Evolutionary conservation across 345 rosid genomes (phyloP).

Genomic region (Eucalyptus curtisii): DNA sequence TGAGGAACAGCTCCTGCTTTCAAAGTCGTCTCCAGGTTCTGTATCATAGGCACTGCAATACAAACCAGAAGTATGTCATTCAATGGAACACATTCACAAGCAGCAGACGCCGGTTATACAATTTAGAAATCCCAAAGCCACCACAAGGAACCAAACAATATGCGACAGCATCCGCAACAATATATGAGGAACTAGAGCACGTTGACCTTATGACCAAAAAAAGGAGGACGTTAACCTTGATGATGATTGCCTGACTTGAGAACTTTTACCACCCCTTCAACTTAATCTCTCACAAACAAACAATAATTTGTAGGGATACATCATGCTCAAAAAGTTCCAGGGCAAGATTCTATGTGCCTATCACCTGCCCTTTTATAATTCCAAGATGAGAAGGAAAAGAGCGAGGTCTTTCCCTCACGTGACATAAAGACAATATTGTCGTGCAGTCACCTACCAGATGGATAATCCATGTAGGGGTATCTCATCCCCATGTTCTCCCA

Average conservation of each 20-base stretch:
- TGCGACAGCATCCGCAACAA: background rate
- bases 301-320: background rate
- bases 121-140: background rate
- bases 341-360: background rate
- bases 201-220: background rate
- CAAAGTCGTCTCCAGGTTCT: slow-evolving; percentile 66
- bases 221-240: background rate
- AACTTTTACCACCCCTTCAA: background rate
- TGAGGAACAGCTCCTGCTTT: slow-evolving; percentile 85
- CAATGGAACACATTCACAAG: background rate
- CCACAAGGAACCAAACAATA: background rate
- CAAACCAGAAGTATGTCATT: background rate
- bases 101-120: background rate
- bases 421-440: background rate
- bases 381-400: background rate
- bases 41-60: slow-evolving; percentile 86
- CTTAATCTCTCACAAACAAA: background rate
- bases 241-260: background rate
- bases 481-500: background rate
- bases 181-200: background rate
- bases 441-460: background rate
- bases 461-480: background rate
- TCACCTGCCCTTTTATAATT: background rate
- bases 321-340: background rate
- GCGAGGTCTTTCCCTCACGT: background rate